phyloP scores from a whole-genome alignment of 305 asterid genomes.

The Coffea humblotiana region DNA sequence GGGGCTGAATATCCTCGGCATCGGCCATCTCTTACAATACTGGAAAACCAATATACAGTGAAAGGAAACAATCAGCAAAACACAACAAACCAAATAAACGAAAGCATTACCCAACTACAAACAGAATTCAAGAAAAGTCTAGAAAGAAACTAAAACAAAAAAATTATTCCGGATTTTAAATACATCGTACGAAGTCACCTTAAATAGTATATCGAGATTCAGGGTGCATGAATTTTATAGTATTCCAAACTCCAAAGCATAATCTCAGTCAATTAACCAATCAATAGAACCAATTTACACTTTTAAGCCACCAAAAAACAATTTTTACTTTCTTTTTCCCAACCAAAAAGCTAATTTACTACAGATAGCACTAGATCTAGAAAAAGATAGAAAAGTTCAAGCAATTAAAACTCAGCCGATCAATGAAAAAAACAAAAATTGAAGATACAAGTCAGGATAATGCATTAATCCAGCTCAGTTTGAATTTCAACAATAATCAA shows the following conservation, averaged over 20 bases:
- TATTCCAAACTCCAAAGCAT: not conserved
- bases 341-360: not conserved
- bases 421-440: not conserved
- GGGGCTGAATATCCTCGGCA: slow-evolving; percentile 62
- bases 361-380: slow-evolving; percentile 15
- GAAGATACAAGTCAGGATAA: not conserved
- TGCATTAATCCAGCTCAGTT: slow-evolving; percentile 6
- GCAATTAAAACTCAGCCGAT: not conserved
- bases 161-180: not conserved
- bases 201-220: not conserved
- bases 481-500: not conserved
- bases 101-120: not conserved
- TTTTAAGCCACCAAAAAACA: not conserved
- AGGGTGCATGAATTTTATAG: not conserved
- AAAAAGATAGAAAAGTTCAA: slow-evolving; percentile 4
- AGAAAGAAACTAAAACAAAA: not conserved
- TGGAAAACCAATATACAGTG: slow-evolving; percentile 4
- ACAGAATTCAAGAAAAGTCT: not conserved
- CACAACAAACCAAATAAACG: not conserved
- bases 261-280: not conserved
- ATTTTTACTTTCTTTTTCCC: not conserved
- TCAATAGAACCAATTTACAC: not conserved
- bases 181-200: not conserved
- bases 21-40: slow-evolving; percentile 54
- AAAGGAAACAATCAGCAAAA: not conserved